Evolutionary conservation across 768 basidiomycete genomes (phyloP), one percentile per base, ranked within the genome.

Genomic region (Lactifluus pinguis): DNA sequence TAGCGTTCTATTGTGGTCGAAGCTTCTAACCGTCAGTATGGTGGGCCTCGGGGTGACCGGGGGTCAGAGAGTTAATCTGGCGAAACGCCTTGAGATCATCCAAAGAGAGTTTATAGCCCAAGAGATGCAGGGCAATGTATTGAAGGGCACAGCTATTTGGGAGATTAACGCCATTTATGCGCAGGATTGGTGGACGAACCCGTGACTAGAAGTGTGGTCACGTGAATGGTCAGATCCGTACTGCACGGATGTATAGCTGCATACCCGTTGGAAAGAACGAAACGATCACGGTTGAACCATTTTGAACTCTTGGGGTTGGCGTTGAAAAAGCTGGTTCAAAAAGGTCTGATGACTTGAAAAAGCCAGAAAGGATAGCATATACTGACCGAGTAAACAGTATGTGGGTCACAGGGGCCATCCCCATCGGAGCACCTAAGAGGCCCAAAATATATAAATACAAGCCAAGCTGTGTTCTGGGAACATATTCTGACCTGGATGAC

Each of bases 281-380:
- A 98, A 75, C 94, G 87, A 79, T 97, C 94, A 63, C 95, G 87
- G 76, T 95, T 95, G 77, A 87, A 88, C 94, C 92, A 95, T 73
- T 91, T 86, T 45, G 93, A 84, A 77, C 80, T 87, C 73, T 85
- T 85, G 53, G 93, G 89, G 76, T 93, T 95, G 69, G 86, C 85
- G 65, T 88, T 89, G 76, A 97, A 73, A 80, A 93, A 91, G 19
- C 89, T 91, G 6, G 25, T 54, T 29, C 10, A 32, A 32, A n/a
- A 44, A 7, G 1, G 42, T 57, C 11, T 6, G n/a, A 50, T 55
- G 57, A 65, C 62, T n/a, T 15, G 48, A 48, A 50, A 55, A 21
- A 36, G 25, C 25, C 13, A 8, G 34, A 15, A 1, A 21, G 2
- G n/a, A 53, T n/a, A 41, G 42, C 17, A 52, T 72, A 36, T 67